phyloP scores from a whole-genome alignment of 2,329 filamentous ascomycete species.

The Calonectria pseudoreteaudii region DNA sequence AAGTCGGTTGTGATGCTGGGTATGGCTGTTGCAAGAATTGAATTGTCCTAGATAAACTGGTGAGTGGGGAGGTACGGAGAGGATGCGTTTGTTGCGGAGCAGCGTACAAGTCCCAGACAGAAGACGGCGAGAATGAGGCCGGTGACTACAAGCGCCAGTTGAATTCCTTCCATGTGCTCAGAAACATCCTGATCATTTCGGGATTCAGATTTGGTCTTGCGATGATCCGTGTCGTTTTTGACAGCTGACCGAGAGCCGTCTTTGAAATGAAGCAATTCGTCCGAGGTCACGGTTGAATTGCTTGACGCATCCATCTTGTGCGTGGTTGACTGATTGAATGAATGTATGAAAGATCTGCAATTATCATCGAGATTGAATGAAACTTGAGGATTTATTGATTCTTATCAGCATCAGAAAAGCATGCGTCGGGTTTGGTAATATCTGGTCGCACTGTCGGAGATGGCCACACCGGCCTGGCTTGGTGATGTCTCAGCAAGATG shows the following conservation, averaged over 20 bases:
- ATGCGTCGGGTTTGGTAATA: neutral
- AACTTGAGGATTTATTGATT: neutral
- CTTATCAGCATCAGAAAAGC: neutral
- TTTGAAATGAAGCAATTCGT: neutral
- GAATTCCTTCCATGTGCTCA: neutral
- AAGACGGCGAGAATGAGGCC: neutral
- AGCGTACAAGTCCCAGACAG: neutral
- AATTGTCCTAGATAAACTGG: neutral
- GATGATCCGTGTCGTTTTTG: neutral
- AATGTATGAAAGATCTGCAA: neutral
- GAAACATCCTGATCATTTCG: neutral
- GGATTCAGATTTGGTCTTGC: neutral
- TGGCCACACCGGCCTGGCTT: neutral
- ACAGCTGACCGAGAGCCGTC: neutral
- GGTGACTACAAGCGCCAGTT: neutral
- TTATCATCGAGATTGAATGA: neutral
- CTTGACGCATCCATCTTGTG: neutral
- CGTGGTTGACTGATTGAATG: neutral
- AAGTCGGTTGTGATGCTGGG: constrained; percentile 6
- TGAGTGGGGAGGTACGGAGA: neutral
- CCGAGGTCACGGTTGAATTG: neutral
- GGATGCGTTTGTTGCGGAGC: too few species aligned
- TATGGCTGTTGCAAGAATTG: neutral
- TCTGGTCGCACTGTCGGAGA: neutral
- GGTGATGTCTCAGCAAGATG: neutral